Conservation (phyloP, 208 protist species). For the Crithidia brevicula region DNA sequence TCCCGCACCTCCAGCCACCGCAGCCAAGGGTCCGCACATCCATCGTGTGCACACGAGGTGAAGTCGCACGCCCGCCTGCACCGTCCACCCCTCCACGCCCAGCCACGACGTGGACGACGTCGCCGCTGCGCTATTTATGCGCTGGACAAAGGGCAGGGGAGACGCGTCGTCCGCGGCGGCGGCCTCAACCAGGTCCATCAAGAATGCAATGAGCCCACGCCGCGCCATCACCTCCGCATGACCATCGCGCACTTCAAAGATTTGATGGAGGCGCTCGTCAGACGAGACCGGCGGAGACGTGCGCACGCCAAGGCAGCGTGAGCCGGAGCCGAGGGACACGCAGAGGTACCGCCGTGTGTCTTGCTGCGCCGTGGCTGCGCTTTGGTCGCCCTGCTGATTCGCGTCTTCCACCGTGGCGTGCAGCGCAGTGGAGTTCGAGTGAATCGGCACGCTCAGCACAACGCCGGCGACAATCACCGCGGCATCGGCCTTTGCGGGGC, state of each 20-base stretch:
- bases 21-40: slow-evolving; percentile 73
- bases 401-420: no score
- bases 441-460: slow-evolving; percentile 45
- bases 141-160: slow-evolving; percentile 6
- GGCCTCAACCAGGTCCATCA: slow-evolving; percentile 46
- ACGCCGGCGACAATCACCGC: slow-evolving; percentile 50
- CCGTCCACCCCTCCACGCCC: slow-evolving; percentile 24
- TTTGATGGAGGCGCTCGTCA: slow-evolving; percentile 3
- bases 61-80: slow-evolving; percentile 43
- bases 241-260: slow-evolving; percentile 64
- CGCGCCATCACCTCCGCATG: slow-evolving; percentile 90
- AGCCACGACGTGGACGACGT: background rate
- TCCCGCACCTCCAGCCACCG: slow-evolving; percentile 30
- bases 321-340: slow-evolving; percentile 80
- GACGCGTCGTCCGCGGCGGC: background rate
- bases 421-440: background rate
- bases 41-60: slow-evolving; percentile 78
- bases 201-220: slow-evolving; percentile 72
- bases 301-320: slow-evolving; percentile 63
- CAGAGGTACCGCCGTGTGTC: slow-evolving; percentile 51
- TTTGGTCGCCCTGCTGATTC: no score
- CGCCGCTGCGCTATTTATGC: background rate
- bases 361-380: no score
- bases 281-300: background rate
- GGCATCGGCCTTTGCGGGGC: background rate